A percentile compares a stretch with the other conserved stretches of the same genome.
phyloP scores from a whole-genome alignment of 129 eudicot species.

The Glebionis coronaria region DNA sequence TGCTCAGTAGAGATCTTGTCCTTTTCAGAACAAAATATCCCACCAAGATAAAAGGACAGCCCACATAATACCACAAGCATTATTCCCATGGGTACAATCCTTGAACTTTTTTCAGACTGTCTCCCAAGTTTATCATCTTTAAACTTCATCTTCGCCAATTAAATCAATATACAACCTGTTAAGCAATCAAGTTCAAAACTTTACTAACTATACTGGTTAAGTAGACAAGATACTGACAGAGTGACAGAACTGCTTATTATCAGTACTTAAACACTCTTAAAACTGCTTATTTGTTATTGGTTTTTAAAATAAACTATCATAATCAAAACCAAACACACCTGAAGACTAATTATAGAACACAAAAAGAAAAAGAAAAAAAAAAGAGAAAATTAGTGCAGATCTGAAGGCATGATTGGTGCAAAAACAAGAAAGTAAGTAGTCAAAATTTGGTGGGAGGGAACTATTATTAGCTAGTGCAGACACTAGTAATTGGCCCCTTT shows the following conservation, averaged over 20 bases:
- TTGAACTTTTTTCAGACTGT: conserved; percentile 64
- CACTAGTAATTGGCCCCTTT: conserved; percentile 34
- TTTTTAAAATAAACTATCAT: too few species aligned
- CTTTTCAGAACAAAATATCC: conserved; percentile 70
- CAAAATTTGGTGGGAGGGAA: conserved; percentile 41
- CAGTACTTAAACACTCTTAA: too few species aligned
- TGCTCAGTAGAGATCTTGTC: conserved; percentile 36
- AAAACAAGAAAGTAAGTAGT: conserved; percentile 29
- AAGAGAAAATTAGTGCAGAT: conserved; percentile 35
- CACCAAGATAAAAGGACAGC: conserved; percentile 88
- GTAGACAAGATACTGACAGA: not conserved
- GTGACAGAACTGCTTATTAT: too few species aligned
- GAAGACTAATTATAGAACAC: conserved; percentile 7
- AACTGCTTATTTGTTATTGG: too few species aligned
- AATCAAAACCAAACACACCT: not conserved
- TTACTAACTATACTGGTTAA: too few species aligned
- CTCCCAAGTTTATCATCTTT: conserved; percentile 69
- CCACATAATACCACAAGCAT: conserved; percentile 73
- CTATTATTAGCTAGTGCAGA: conserved; percentile 28
- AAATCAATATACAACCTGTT: conserved; percentile 36
- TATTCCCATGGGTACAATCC: conserved; percentile 51
- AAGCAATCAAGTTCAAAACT: conserved; percentile 20
- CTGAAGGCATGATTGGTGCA: conserved; percentile 33
- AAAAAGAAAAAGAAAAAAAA: not conserved
- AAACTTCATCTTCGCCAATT: conserved; percentile 50